Percentiles rank a stretch among this genome's conserved stretches.
Conservation (phyloP, 2,329 filamentous ascomycete species). For the Dactylellina parvicollis region DNA sequence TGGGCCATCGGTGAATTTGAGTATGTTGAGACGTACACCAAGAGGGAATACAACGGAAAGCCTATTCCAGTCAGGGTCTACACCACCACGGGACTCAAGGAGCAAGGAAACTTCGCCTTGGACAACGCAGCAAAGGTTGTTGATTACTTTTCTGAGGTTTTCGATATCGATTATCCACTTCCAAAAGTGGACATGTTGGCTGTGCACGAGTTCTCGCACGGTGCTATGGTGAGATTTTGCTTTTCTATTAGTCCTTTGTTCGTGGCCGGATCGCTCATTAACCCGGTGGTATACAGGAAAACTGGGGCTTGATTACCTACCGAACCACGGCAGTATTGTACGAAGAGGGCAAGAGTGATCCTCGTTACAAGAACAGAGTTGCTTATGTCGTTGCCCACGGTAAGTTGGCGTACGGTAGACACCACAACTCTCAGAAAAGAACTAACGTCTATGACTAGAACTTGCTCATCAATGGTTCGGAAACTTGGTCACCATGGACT, state of each 20-base stretch:
- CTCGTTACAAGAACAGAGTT: slow-evolving; percentile 89
- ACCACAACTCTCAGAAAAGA: slow-evolving; percentile 10
- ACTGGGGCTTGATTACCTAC: slow-evolving; percentile 97
- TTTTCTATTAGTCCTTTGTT: not conserved
- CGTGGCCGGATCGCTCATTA: slow-evolving; percentile 54
- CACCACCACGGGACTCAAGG: slow-evolving; percentile 91
- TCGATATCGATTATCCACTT: slow-evolving; percentile 89
- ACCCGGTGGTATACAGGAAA: slow-evolving; percentile 83
- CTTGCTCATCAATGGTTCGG: slow-evolving; percentile 97
- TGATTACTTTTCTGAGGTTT: slow-evolving; percentile 95
- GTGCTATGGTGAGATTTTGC: slow-evolving; percentile 55
- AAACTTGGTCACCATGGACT: slow-evolving; percentile 95
- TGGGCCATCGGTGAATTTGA: slow-evolving; percentile 98
- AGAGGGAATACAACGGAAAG: slow-evolving; percentile 89
- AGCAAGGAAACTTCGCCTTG: slow-evolving; percentile 88
- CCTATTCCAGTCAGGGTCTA: slow-evolving; percentile 93
- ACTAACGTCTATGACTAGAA: slow-evolving; percentile 65
- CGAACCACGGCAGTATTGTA: slow-evolving; percentile 95
- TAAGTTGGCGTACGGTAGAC: slow-evolving; percentile 56
- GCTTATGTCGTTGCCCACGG: slow-evolving; percentile 96
- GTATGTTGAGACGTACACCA: slow-evolving; percentile 90
- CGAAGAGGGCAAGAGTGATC: slow-evolving; percentile 89
- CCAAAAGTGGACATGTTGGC: slow-evolving; percentile 91
- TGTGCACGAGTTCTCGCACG: slow-evolving; percentile 80
- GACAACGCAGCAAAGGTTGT: slow-evolving; percentile 92